A percentile compares a stretch with the other conserved stretches of the same genome.
These are phyloP conservation scores for Mycena belliarum DNA, from an alignment of 768 basidiomycete genomes.

Conservation along the genomic window DNA sequence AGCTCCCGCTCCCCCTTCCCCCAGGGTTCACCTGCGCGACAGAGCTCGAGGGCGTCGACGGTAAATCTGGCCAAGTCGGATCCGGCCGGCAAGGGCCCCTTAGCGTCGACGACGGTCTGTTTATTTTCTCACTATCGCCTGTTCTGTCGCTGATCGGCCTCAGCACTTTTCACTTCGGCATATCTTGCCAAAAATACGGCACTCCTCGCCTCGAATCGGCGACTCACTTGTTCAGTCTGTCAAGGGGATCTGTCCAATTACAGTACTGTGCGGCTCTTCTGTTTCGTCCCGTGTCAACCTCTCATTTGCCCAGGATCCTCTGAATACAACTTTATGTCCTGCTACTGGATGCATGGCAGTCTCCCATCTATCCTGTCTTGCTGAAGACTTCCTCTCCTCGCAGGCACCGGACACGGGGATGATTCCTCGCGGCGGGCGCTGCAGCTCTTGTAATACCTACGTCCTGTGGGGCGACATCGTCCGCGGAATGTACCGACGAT, in stretches of 20 bases:
- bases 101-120: constrained; percentile 55
- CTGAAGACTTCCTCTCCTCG: constrained; percentile 41
- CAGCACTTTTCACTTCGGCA: constrained; percentile 50
- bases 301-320: constrained; percentile 42
- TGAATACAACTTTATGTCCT: constrained; percentile 58
- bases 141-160: not conserved
- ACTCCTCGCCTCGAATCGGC: constrained; percentile 36
- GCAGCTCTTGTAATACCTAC: constrained; percentile 52
- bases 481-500: constrained; percentile 59
- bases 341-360: constrained; percentile 46
- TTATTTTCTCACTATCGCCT: not conserved
- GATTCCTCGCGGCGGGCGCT: constrained; percentile 65
- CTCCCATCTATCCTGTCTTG: constrained; percentile 62
- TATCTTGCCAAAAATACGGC: constrained; percentile 51
- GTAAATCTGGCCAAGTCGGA: constrained; percentile 54
- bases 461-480: constrained; percentile 72
- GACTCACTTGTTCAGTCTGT: constrained; percentile 51
- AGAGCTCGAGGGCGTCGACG: constrained; percentile 73
- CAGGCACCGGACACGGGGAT: constrained; percentile 31
- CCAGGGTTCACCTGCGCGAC: constrained; percentile 48
- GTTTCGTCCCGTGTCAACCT: constrained; percentile 12
- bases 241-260: constrained; percentile 39
- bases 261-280: constrained; percentile 35
- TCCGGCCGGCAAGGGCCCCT: constrained; percentile 59
- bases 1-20: constrained; percentile 40